Evolutionary conservation across 306 rosid genomes (phyloP), one percentile per base, ranked within the genome.

Genomic region (Crotalaria pallida): DNA sequence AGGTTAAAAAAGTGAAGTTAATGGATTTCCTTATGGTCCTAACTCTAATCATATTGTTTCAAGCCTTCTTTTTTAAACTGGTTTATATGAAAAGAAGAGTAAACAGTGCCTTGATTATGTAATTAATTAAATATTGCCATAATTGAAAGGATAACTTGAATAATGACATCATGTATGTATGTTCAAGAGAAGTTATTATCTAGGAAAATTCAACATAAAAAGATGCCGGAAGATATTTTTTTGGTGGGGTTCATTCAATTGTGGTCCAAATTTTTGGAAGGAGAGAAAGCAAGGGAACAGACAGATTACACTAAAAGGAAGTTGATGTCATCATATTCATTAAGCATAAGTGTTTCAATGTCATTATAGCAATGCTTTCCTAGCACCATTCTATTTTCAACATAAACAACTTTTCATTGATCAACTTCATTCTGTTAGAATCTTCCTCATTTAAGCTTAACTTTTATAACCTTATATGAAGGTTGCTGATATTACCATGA

Each of bases 221-320:
- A 72, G 71, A 55, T 75, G 76, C 66, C 65, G 63, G 86, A 13
- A 79, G 91, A 86, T 84, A 78, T 82, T 88, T 89, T 64, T 58
- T 57, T 70, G 76, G 56, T 56, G 62, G 45, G 72, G 73, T 60
- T 69, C 64, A 75, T 77, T 84, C 68, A 73, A 60, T 71, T 79
- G 95, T 88, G 90, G 96, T 82, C 89, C 88, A 75, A 72, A 79
- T 72, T 74, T 79, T 67, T 76, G 65, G 67, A 74, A 62, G 63
- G 16, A 60, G 60, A 69, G 76, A 19, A 49, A 61, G 62, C 57
- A 64, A 76, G 72, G 72, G 80, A 84, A 72, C 84, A 52, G 89
- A 84, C 89, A 86, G 80, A 73, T 45, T 72, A 75, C 76, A 58
- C 79, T 65, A 67, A 79, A 73, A 81, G 75, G 82, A 65, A 78